These are phyloP conservation scores for Fusarium coicis DNA, from an alignment of 2,329 filamentous ascomycete genomes.

Conservation along the genomic window DNA sequence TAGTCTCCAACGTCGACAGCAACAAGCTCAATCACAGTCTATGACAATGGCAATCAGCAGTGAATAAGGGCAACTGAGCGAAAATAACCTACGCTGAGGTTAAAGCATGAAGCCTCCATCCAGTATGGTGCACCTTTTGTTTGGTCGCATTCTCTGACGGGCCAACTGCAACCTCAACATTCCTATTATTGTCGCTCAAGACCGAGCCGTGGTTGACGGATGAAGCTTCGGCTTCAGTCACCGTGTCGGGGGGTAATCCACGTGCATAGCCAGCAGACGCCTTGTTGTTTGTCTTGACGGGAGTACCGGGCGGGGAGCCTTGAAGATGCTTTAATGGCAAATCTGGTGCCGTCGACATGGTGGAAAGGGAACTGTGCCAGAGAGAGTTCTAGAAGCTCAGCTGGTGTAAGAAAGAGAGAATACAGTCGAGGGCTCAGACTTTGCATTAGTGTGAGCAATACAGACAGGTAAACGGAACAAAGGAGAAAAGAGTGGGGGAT, in stretches of 20 bases:
- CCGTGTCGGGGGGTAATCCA: background rate
- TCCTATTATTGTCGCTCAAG: background rate
- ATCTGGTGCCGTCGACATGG: background rate
- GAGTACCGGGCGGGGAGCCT: background rate
- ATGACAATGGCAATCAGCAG: background rate
- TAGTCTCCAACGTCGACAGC: constrained; percentile 59
- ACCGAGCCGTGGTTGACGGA: background rate
- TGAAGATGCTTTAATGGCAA: background rate
- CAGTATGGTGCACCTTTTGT: constrained; percentile 3
- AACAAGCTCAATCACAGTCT: constrained; percentile 39
- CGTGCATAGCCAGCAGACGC: background rate
- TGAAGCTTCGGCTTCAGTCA: background rate
- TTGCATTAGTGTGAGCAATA: background rate
- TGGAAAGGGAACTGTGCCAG: background rate
- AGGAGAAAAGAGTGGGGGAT: background rate
- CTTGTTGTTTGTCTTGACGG: background rate
- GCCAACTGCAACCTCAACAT: background rate
- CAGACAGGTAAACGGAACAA: background rate
- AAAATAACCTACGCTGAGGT: background rate
- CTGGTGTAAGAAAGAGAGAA: background rate
- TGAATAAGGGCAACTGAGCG: background rate
- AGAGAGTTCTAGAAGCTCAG: too few relatives aligned
- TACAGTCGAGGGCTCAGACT: too few relatives aligned
- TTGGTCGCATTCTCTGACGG: background rate
- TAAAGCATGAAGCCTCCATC: constrained; percentile 1